phyloP scores from a whole-genome alignment of 2,329 filamentous ascomycete species.

The Periconia macrospinosa region DNA sequence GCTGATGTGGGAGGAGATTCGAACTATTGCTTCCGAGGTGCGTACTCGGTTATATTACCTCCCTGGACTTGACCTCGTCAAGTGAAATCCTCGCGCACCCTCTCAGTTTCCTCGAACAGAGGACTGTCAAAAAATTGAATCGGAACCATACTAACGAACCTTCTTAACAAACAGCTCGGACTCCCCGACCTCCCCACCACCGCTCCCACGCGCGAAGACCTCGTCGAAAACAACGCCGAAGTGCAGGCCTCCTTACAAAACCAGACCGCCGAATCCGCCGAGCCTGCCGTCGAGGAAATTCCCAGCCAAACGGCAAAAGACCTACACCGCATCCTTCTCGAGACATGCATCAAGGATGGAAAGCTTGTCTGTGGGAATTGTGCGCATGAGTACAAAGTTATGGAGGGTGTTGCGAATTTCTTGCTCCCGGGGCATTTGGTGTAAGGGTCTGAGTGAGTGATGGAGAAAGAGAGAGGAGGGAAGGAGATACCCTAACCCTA shows the following conservation, averaged over 20 bases:
- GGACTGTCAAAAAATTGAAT: background rate
- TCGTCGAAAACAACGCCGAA: constrained; percentile 21
- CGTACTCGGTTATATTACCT: background rate
- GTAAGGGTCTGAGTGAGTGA: constrained; percentile 30
- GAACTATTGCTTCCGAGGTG: constrained; percentile 76
- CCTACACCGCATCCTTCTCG: constrained; percentile 78
- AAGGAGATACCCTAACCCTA: background rate
- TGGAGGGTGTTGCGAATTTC: constrained; percentile 97
- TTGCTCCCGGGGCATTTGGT: constrained; percentile 90
- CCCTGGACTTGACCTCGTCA: background rate
- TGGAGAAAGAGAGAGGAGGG: background rate
- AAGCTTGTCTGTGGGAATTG: constrained; percentile 90
- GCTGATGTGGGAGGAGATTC: constrained; percentile 84
- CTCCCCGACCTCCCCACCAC: constrained; percentile 69
- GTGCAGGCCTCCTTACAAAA: background rate
- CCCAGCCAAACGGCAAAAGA: constrained; percentile 71
- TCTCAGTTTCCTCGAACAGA: background rate
- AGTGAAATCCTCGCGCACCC: background rate
- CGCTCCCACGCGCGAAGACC: constrained; percentile 33
- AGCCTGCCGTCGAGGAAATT: constrained; percentile 59
- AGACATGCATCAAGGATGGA: constrained; percentile 88
- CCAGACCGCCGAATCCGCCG: constrained; percentile 33
- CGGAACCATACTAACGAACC: background rate
- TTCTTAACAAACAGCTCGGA: constrained; percentile 62
- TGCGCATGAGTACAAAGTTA: constrained; percentile 89